Conservation (phyloP, 1,284 basidiomycete species). For the Apiotrichum sp. region DNA sequence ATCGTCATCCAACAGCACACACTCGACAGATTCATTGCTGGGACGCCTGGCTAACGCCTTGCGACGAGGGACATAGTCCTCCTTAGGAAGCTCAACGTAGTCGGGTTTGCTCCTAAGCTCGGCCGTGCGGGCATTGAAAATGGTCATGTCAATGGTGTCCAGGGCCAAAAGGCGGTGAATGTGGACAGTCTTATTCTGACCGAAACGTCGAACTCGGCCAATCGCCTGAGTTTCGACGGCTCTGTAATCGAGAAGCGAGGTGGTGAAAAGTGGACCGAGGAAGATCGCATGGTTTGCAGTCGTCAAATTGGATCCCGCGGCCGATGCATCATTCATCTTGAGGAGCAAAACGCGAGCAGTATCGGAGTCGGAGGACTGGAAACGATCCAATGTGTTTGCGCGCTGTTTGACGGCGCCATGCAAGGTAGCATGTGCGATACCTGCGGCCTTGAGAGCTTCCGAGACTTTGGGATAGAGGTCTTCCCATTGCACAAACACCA, state of each 20-base stretch:
- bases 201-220: conserved; percentile 78
- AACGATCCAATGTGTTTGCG: conserved; percentile 72
- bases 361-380: conserved; percentile 61
- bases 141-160: conserved; percentile 80
- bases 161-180: conserved; percentile 73
- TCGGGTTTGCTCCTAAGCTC: conserved; percentile 34
- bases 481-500: conserved; percentile 90
- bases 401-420: conserved; percentile 68
- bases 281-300: conserved; percentile 93
- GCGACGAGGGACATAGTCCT: conserved; percentile 15
- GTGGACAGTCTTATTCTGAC: conserved; percentile 71
- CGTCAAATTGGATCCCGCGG: conserved; percentile 86
- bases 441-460: conserved; percentile 67
- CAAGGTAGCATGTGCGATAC: conserved; percentile 73
- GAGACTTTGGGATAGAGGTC: conserved; percentile 86
- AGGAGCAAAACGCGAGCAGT: conserved; percentile 67
- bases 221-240: conserved; percentile 86
- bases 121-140: conserved; percentile 40
- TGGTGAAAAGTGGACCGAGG: conserved; percentile 79
- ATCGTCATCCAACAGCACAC: background rate
- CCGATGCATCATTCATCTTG: conserved; percentile 88
- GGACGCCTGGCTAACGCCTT: background rate
- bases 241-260: conserved; percentile 69
- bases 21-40: background rate
- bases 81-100: conserved; percentile 28